Conservation (phyloP, 495 filamentous ascomycete genomes). For the Amphirosellinia nigrospora region DNA sequence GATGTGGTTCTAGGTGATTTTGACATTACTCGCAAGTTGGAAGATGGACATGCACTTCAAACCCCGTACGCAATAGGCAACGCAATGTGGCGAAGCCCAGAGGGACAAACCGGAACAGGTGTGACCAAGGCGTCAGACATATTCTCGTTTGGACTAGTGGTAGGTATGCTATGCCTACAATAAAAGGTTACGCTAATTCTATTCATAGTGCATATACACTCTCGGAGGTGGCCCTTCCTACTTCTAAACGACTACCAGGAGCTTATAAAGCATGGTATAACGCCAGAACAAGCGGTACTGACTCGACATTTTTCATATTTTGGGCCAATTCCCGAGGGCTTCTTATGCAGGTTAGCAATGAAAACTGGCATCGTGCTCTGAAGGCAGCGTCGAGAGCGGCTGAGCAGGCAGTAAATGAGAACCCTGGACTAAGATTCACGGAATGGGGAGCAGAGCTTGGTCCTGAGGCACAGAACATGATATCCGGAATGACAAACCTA, state of each 20-base stretch:
- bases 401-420: constrained; percentile 32
- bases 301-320: constrained; percentile 41
- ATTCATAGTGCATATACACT: constrained; percentile 41
- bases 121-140: constrained; percentile 38
- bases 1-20: constrained; percentile 43
- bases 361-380: constrained; percentile 37
- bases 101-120: constrained; percentile 41
- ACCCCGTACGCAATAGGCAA: constrained; percentile 42
- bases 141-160: constrained; percentile 43
- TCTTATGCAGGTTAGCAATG: constrained; percentile 37
- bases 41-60: constrained; percentile 34
- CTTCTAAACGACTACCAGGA: constrained; percentile 40
- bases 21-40: constrained; percentile 41
- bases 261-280: constrained; percentile 35
- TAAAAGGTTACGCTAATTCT: constrained; percentile 34
- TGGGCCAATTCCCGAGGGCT: constrained; percentile 38
- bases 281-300: constrained; percentile 42
- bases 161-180: constrained; percentile 34
- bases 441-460: constrained; percentile 19
- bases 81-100: constrained; percentile 44
- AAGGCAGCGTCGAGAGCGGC: constrained; percentile 35
- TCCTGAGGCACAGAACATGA: constrained; percentile 35
- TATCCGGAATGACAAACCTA: constrained; percentile 42
- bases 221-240: constrained; percentile 38
- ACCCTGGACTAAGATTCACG: constrained; percentile 35